A percentile compares a stretch with the other conserved stretches of the same genome.
Evolutionary conservation across 805 yeast genomes (phyloP).

Genomic region (Kodamaea kakaduensis): DNA sequence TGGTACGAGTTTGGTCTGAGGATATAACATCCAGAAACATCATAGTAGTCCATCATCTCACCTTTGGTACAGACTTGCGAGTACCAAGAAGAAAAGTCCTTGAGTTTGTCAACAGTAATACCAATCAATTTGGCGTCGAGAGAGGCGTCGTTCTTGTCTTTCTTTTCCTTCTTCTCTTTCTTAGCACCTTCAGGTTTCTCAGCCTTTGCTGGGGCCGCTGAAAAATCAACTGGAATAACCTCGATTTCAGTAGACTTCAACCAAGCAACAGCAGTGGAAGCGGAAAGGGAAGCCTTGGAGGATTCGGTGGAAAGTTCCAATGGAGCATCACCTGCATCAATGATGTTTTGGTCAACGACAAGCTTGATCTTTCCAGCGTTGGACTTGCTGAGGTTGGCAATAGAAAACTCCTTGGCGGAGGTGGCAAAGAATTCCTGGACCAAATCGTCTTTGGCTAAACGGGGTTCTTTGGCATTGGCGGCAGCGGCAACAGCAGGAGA

Average conservation of each 20-base stretch:
- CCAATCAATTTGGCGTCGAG: constrained; percentile 90
- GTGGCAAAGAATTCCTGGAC: constrained; percentile 59
- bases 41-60: constrained; percentile 98
- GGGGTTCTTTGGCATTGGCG: constrained; percentile 75
- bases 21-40: constrained; percentile 97
- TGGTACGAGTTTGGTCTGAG: constrained; percentile 92
- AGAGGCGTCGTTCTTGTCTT: constrained; percentile 44
- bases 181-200: constrained; percentile 22
- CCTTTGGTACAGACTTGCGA: constrained; percentile 94
- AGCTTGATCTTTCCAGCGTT: constrained; percentile 57
- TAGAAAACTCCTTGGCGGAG: constrained; percentile 57
- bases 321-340: constrained; percentile 34
- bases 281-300: constrained; percentile 48
- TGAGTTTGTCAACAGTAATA: constrained; percentile 87
- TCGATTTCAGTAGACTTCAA: constrained; percentile 50
- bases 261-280: constrained; percentile 43
- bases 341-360: constrained; percentile 51
- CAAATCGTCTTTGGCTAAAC: constrained; percentile 81
- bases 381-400: constrained; percentile 45
- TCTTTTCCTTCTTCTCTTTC: constrained; percentile 24
- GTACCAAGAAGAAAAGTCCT: constrained; percentile 96
- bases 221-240: constrained; percentile 51
- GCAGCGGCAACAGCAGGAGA: constrained; percentile 58
- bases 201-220: constrained; percentile 35
- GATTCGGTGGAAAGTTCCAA: constrained; percentile 49